Percentiles rank a stretch among this genome's conserved stretches.
Conservation (phyloP, 208 protist genomes). For the Trypanosoma congolense region DNA sequence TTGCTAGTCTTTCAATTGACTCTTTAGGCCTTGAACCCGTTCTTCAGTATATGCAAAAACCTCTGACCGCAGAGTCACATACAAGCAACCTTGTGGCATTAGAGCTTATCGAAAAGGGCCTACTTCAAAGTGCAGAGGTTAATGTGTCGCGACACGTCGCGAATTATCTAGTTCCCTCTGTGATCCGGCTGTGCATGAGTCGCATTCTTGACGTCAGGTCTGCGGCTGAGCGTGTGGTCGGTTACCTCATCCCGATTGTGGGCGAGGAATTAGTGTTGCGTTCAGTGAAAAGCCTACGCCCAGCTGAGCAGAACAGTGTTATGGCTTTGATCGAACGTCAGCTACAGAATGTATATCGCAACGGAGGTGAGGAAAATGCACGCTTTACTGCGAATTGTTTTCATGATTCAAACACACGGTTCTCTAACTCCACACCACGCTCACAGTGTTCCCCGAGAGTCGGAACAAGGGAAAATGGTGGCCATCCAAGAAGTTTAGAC, state of each 20-base stretch:
- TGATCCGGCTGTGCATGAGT: conserved; percentile 72
- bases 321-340: conserved; percentile 69
- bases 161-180: conserved; percentile 45
- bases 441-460: conserved; percentile 6
- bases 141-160: conserved; percentile 37
- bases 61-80: conserved; percentile 73
- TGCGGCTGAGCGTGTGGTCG: conserved; percentile 69
- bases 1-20: conserved; percentile 49
- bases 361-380: conserved; percentile 22
- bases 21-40: conserved; percentile 58
- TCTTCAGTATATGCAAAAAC: conserved; percentile 63
- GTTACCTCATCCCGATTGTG: conserved; percentile 52
- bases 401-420: not conserved
- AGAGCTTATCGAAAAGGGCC: conserved; percentile 65
- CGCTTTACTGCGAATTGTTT: not conserved
- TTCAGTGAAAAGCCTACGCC: conserved; percentile 54
- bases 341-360: conserved; percentile 31
- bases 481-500: not conserved
- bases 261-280: conserved; percentile 60
- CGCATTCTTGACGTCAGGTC: conserved; percentile 76
- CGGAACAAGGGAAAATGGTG: not conserved
- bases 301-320: conserved; percentile 75
- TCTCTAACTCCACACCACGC: not conserved
- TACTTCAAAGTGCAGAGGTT: conserved; percentile 41
- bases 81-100: conserved; percentile 65